phyloP scores from a whole-genome alignment of 225 moss, liverwort and hornwort genomes.

The Marchantia paleacea region DNA sequence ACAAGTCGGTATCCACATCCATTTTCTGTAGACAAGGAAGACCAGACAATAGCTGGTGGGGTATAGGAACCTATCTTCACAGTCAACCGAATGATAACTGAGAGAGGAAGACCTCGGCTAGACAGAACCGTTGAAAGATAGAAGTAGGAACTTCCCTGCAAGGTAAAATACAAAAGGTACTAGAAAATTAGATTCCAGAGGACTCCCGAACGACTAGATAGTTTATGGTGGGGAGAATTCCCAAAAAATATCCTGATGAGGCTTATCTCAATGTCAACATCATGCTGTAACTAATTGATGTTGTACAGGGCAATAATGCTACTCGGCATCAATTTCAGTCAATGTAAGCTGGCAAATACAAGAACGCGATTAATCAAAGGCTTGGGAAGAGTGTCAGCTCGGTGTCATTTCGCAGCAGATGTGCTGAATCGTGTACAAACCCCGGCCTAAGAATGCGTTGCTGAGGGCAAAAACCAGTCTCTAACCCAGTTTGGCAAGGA shows the following conservation, averaged over 20 bases:
- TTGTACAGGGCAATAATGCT: constrained; percentile 17
- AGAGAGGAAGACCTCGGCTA: constrained; percentile 4
- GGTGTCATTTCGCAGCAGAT: constrained; percentile 5
- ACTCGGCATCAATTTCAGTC: constrained; percentile 4
- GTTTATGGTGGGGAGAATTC: constrained; percentile 19
- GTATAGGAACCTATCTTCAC: not conserved
- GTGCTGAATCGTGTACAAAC: constrained; percentile 12
- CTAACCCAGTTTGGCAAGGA: not conserved
- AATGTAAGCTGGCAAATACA: constrained; percentile 11
- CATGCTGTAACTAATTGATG: constrained; percentile 5
- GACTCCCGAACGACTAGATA: constrained; percentile 14
- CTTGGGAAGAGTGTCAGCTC: constrained; percentile 13
- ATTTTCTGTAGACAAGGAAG: constrained; percentile 9
- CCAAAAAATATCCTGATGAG: constrained; percentile 26
- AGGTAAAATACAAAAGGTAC: constrained; percentile 15
- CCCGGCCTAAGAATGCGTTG: not conserved
- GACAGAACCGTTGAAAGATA: not conserved
- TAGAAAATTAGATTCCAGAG: constrained; percentile 19
- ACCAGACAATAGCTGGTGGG: constrained; percentile 4
- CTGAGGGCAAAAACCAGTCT: constrained; percentile 10
- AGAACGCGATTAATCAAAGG: constrained; percentile 9
- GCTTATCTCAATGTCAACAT: constrained; percentile 19
- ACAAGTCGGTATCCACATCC: constrained; percentile 4
- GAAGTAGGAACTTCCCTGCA: constrained; percentile 7
- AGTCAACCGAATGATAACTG: constrained; percentile 12